Evolutionary conservation across 2,329 filamentous ascomycete species (phyloP).

Genomic region (Aschersonia sp.): DNA sequence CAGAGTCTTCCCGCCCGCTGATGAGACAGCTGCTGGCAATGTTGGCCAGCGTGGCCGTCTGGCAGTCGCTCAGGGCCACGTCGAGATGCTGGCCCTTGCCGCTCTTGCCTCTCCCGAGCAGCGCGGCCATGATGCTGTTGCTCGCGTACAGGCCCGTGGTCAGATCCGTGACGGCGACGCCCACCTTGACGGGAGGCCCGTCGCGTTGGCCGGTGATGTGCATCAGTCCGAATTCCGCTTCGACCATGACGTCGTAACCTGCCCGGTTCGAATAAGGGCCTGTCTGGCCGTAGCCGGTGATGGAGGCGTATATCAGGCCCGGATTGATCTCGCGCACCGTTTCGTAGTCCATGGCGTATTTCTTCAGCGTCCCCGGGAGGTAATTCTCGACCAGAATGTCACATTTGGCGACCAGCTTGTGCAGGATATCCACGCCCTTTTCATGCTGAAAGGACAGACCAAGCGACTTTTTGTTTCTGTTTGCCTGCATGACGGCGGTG

Average conservation of each 20-base stretch:
- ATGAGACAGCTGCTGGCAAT: constrained; percentile 86
- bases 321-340: constrained; percentile 73
- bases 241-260: constrained; percentile 98
- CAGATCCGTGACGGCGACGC: constrained; percentile 89
- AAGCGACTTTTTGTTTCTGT: constrained; percentile 93
- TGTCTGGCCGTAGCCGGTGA: constrained; percentile 93
- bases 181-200: constrained; percentile 89
- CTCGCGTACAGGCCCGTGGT: constrained; percentile 92
- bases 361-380: constrained; percentile 74
- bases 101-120: constrained; percentile 60
- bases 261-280: constrained; percentile 78
- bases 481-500: constrained; percentile 44
- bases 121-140: constrained; percentile 87
- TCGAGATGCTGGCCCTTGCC: constrained; percentile 86
- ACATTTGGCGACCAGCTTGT: constrained; percentile 68
- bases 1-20: constrained; percentile 73
- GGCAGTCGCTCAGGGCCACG: constrained; percentile 80
- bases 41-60: constrained; percentile 88
- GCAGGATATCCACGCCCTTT: constrained; percentile 72
- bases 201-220: constrained; percentile 87
- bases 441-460: constrained; percentile 81
- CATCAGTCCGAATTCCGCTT: constrained; percentile 96
- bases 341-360: constrained; percentile 82
- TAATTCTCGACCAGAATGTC: constrained; percentile 97
- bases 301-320: constrained; percentile 79